phyloP scores from a whole-genome alignment of 768 basidiomycete species.

The Boletellus ananiceps region DNA sequence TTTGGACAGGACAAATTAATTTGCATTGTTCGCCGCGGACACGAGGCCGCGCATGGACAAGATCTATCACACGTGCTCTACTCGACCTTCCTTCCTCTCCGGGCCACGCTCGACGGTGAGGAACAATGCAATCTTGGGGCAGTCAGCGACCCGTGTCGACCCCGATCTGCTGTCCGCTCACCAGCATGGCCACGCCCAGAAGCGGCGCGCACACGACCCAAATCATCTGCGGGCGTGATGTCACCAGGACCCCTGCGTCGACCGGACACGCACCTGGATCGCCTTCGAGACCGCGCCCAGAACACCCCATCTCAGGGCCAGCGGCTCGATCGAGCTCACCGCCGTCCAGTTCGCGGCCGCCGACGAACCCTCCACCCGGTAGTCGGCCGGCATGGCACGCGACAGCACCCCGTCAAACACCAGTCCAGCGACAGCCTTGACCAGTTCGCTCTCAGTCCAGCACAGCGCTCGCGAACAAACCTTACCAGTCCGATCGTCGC shows the following conservation, averaged over 20 bases:
- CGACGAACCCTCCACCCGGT: conserved; percentile 35
- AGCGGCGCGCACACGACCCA: conserved; percentile 74
- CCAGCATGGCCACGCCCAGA: conserved; percentile 60
- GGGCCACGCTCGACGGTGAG: conserved; percentile 5
- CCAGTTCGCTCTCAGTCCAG: conserved; percentile 13
- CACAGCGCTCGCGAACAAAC: conserved; percentile 4
- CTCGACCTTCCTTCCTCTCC: too few species aligned
- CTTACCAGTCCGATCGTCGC: conserved; percentile 77
- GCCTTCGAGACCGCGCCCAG: conserved; percentile 54
- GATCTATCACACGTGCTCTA: too few species aligned
- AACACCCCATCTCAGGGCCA: conserved; percentile 41
- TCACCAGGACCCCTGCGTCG: neutral
- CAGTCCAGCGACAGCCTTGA: conserved; percentile 71
- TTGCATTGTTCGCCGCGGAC: too few species aligned
- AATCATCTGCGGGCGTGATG: conserved; percentile 45
- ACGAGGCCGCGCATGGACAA: too few species aligned
- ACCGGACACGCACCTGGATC: conserved; percentile 47
- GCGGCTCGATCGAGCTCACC: conserved; percentile 44
- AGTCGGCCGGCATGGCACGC: conserved; percentile 46
- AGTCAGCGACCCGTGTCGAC: conserved; percentile 7
- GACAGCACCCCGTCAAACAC: conserved; percentile 57
- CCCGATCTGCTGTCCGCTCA: conserved; percentile 31
- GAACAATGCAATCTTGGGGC: conserved; percentile 27
- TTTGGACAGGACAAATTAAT: too few species aligned
- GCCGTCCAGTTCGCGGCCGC: conserved; percentile 53